Conservation (phyloP, 768 basidiomycete genomes). For the Naganishia vishniacii region DNA sequence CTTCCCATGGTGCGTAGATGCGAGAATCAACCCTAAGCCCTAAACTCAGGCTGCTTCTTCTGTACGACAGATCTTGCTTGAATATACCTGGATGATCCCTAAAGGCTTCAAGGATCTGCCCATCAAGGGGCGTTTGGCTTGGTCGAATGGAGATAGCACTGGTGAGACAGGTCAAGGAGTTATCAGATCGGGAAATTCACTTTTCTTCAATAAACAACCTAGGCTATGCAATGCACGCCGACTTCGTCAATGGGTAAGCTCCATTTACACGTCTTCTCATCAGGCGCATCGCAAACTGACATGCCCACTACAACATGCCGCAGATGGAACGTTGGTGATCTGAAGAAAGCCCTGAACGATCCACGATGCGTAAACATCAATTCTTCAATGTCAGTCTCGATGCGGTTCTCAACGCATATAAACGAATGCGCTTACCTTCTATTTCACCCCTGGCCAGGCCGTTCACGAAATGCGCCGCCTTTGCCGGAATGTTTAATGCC, state of each 20-base stretch:
- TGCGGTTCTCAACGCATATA: background rate
- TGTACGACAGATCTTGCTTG: slow-evolving; percentile 35
- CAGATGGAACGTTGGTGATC: slow-evolving; percentile 58
- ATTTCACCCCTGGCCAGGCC: background rate
- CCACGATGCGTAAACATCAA: slow-evolving; percentile 29
- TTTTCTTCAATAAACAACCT: background rate
- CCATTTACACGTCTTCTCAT: too few relatives aligned
- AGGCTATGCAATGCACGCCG: slow-evolving; percentile 56
- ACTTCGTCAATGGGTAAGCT: slow-evolving; percentile 33
- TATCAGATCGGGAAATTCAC: too few relatives aligned
- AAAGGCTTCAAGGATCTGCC: slow-evolving; percentile 14
- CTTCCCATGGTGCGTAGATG: slow-evolving; percentile 32
- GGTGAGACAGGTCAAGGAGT: slow-evolving; percentile 42
- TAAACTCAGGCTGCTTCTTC: too few relatives aligned
- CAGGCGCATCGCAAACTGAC: too few relatives aligned
- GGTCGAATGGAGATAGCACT: slow-evolving; percentile 60
- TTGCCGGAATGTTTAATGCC: slow-evolving; percentile 6
- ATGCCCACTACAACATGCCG: background rate
- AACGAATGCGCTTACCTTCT: background rate
- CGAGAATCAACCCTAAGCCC: background rate
- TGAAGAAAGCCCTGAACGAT: slow-evolving; percentile 57
- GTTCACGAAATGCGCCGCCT: slow-evolving; percentile 3
- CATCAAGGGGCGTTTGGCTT: slow-evolving; percentile 36
- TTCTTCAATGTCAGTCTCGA: background rate
- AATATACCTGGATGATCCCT: slow-evolving; percentile 36